These are phyloP conservation scores for Vigna angularis DNA, from an alignment of 306 rosid species.

Conservation along the genomic window DNA sequence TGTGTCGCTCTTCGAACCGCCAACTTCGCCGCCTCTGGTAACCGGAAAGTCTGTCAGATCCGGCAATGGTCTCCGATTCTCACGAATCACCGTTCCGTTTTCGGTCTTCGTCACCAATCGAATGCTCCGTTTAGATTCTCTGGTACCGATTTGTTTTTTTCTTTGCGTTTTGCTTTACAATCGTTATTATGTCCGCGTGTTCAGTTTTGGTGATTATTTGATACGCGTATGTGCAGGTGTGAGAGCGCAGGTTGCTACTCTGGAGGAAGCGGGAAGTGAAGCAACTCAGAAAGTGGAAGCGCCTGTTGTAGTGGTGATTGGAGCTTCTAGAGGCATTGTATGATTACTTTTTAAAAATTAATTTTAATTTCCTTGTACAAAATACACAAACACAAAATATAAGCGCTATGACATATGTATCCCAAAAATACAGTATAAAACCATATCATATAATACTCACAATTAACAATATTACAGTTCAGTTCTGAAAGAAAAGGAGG, in stretches of 20 bases:
- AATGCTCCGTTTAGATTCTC: conserved; percentile 52
- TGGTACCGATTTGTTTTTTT: conserved; percentile 47
- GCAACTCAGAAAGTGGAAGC: conserved; percentile 64
- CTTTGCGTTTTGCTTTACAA: neutral
- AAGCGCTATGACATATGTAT: too few species aligned
- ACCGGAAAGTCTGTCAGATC: conserved; percentile 46
- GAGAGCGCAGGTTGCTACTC: conserved; percentile 83
- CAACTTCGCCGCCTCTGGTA: conserved; percentile 34
- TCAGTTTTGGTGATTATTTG: neutral
- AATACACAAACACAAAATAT: too few species aligned
- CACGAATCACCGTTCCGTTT: conserved; percentile 46
- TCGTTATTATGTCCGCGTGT: neutral
- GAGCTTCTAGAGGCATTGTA: conserved; percentile 93
- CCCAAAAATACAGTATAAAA: too few species aligned
- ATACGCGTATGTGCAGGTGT: conserved; percentile 50
- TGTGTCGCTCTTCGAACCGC: conserved; percentile 56
- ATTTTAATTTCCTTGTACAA: too few species aligned
- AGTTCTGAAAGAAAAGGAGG: too few species aligned
- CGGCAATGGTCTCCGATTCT: conserved; percentile 61
- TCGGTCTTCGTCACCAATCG: conserved; percentile 57
- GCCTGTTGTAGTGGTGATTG: conserved; percentile 89
- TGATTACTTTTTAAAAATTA: too few species aligned
- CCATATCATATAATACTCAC: too few species aligned
- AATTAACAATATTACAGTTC: too few species aligned
- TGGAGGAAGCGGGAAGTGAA: conserved; percentile 63